These are phyloP conservation scores for Boletus subluridellus DNA, from an alignment of 1,284 basidiomycete genomes.

Conservation along the genomic window DNA sequence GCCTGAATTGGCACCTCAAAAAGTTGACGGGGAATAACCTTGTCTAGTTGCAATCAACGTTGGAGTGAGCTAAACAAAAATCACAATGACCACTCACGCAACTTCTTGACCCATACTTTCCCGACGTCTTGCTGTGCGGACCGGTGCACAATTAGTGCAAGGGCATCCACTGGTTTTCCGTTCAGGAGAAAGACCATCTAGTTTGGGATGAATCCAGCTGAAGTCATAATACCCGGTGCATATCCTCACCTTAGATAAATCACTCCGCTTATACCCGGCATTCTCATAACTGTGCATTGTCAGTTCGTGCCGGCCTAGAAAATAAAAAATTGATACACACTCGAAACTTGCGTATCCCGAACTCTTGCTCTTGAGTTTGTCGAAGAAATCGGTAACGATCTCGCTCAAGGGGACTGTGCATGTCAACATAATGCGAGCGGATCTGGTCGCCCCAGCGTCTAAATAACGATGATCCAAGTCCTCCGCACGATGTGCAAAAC, in stretches of 20 bases:
- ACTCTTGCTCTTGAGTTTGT: slow-evolving; percentile 84
- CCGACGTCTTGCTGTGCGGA: slow-evolving; percentile 71
- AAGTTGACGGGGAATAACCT: slow-evolving; percentile 87
- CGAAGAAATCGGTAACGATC: slow-evolving; percentile 92
- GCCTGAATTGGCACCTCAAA: slow-evolving; percentile 95
- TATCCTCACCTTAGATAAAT: slow-evolving; percentile 70
- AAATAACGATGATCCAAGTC: slow-evolving; percentile 77
- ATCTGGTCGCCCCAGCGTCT: slow-evolving; percentile 52
- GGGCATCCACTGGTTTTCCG: slow-evolving; percentile 81
- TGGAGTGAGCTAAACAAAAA: neutral
- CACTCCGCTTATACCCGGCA: slow-evolving; percentile 76
- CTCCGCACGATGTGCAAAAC: slow-evolving; percentile 75
- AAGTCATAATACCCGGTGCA: neutral
- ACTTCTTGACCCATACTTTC: slow-evolving; percentile 82
- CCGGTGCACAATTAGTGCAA: slow-evolving; percentile 85
- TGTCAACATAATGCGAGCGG: slow-evolving; percentile 72
- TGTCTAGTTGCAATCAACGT: slow-evolving; percentile 47
- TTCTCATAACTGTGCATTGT: slow-evolving; percentile 74
- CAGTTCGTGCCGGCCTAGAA: neutral
- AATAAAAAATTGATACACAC: slow-evolving; percentile 42
- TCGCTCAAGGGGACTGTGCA: slow-evolving; percentile 85
- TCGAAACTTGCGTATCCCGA: slow-evolving; percentile 93
- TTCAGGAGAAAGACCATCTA: slow-evolving; percentile 89
- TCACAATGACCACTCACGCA: slow-evolving; percentile 54
- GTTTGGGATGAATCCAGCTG: neutral